Percentiles rank a stretch among this genome's conserved stretches.
phyloP scores from a whole-genome alignment of 768 basidiomycete species.

The Boletus pseudopeckii region DNA sequence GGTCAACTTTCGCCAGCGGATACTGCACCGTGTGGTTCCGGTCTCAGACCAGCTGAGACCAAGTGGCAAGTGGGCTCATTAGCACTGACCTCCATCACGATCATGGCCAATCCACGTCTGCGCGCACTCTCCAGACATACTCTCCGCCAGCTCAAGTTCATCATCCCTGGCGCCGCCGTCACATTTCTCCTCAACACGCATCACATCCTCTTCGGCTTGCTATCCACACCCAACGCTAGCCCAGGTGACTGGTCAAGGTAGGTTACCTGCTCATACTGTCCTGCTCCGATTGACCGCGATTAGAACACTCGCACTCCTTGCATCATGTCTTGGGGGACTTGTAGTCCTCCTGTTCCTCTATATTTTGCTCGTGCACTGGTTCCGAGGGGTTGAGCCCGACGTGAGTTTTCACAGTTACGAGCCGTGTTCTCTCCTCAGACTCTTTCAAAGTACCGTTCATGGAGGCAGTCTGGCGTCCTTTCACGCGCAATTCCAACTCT shows the following conservation, averaged over 20 bases:
- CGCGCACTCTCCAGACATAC: conserved; percentile 45
- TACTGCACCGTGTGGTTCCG: conserved; percentile 1
- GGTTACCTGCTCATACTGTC: not conserved
- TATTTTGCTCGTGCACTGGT: conserved; percentile 62
- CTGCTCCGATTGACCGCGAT: conserved; percentile 5
- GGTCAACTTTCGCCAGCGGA: conserved; percentile 1
- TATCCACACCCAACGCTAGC: conserved; percentile 28
- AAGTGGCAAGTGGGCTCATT: not conserved
- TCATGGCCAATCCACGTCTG: conserved; percentile 21
- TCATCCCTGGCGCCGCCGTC: conserved; percentile 62
- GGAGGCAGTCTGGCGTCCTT: conserved; percentile 67
- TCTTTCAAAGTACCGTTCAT: conserved; percentile 59
- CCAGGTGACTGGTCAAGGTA: conserved; percentile 54
- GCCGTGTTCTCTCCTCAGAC: not conserved
- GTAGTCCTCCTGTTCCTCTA: conserved; percentile 73
- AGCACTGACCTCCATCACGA: not conserved
- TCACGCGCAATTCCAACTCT: conserved; percentile 68
- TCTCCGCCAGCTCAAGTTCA: conserved; percentile 68
- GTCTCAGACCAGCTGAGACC: conserved; percentile 5
- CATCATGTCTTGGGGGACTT: conserved; percentile 53
- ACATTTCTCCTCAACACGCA: conserved; percentile 63
- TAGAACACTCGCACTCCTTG: conserved; percentile 53
- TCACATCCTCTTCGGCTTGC: conserved; percentile 44
- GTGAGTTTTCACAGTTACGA: conserved; percentile 39
- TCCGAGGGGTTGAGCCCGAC: conserved; percentile 64